Evolutionary conservation across 768 basidiomycete species (phyloP).

Genomic region (Hypsizygus marmoreus): DNA sequence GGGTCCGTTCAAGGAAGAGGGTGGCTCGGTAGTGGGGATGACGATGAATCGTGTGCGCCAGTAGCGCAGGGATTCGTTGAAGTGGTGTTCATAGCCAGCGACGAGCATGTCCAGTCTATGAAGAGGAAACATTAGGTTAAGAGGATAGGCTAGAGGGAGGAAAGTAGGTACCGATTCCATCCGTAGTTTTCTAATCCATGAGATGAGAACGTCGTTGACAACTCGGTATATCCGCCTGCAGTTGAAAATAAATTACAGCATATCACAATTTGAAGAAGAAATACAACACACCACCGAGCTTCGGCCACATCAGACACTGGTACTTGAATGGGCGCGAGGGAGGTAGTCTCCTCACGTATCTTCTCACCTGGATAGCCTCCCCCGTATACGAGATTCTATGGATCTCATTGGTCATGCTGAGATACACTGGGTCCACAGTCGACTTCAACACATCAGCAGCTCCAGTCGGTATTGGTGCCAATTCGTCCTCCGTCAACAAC

Average conservation of each 20-base stretch:
- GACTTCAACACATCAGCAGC: conserved; percentile 65
- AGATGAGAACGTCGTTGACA: conserved; percentile 70
- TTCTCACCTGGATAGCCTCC: conserved; percentile 85
- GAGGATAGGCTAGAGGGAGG: neutral
- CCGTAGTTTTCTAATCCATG: conserved; percentile 83
- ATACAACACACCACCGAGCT: conserved; percentile 57
- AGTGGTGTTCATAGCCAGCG: conserved; percentile 78
- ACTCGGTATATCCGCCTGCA: conserved; percentile 76
- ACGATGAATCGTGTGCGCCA: conserved; percentile 95
- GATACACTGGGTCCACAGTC: conserved; percentile 74
- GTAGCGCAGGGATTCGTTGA: conserved; percentile 82
- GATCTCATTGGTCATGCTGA: conserved; percentile 95
- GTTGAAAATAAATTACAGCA: neutral
- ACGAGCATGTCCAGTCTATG: conserved; percentile 84
- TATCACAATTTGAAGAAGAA: neutral
- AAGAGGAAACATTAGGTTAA: neutral
- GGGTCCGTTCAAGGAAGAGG: conserved; percentile 52
- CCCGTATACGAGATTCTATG: conserved; percentile 90
- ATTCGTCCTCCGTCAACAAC: conserved; percentile 56
- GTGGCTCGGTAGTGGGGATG: conserved; percentile 81
- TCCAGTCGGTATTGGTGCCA: conserved; percentile 56
- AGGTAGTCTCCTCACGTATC: conserved; percentile 78
- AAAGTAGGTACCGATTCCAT: conserved; percentile 71
- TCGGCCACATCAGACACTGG: conserved; percentile 92
- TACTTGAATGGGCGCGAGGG: conserved; percentile 70